A percentile compares a stretch with the other conserved stretches of the same genome.
Conservation (phyloP, 371 early-diverging fungal species). For the Lichtheimia ornata region DNA sequence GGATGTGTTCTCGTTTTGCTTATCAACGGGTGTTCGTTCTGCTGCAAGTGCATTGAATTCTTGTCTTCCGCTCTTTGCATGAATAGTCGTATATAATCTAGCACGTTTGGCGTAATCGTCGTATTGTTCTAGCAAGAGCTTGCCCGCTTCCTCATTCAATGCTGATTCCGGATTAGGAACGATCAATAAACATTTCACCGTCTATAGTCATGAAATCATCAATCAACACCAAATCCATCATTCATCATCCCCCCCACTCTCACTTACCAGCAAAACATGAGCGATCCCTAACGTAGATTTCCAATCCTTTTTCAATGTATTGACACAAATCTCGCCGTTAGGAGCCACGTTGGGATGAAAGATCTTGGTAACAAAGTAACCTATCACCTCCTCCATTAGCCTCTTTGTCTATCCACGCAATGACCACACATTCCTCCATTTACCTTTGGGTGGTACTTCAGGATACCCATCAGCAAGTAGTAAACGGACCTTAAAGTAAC, state of each 20-base stretch:
- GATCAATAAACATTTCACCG: constrained; percentile 88
- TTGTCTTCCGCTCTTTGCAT: constrained; percentile 57
- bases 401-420: neutral
- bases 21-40: constrained; percentile 4
- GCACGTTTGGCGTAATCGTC: constrained; percentile 82
- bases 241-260: neutral
- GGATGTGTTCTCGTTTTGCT: constrained; percentile 4
- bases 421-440: neutral
- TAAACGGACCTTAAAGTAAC: constrained; percentile 70
- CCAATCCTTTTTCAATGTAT: constrained; percentile 93
- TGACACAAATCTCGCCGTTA: constrained; percentile 90
- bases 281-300: constrained; percentile 76
- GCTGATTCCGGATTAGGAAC: constrained; percentile 94
- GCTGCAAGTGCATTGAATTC: constrained; percentile 25
- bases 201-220: constrained; percentile 39
- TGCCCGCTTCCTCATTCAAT: constrained; percentile 91
- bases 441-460: constrained; percentile 74
- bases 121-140: constrained; percentile 83
- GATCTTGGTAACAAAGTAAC: constrained; percentile 84
- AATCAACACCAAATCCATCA: neutral
- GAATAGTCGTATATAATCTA: constrained; percentile 72
- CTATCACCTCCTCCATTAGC: constrained; percentile 21
- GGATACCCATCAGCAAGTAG: constrained; percentile 71
- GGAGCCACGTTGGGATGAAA: constrained; percentile 92
- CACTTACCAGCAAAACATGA: constrained; percentile 76